phyloP scores from a whole-genome alignment of 371 early-diverging fungal species.

The Mortierella sp. region DNA sequence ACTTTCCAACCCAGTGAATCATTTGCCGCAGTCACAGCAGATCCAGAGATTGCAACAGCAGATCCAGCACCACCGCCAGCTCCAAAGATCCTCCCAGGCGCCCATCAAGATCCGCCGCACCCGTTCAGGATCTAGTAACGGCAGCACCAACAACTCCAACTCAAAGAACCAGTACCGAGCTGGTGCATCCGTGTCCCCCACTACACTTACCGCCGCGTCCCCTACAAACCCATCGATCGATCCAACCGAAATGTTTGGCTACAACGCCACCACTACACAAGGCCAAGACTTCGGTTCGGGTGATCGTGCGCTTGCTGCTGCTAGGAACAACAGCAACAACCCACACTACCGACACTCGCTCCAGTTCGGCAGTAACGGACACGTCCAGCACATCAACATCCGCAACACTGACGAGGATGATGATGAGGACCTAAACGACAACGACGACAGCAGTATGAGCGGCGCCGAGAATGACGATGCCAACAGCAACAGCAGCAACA shows the following conservation, averaged over 20 bases:
- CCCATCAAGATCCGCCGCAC: conserved; percentile 12
- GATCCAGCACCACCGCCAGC: conserved; percentile 46
- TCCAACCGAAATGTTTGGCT: conserved; percentile 4
- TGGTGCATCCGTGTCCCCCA: not conserved
- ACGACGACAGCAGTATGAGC: conserved; percentile 41
- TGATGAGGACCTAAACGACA: conserved; percentile 11
- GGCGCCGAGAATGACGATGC: conserved; percentile 2
- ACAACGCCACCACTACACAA: not conserved
- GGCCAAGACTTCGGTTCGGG: conserved; percentile 1
- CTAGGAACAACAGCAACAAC: conserved; percentile 7
- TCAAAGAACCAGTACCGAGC: not conserved
- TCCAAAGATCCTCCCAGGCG: conserved; percentile 31
- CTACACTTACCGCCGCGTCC: not conserved
- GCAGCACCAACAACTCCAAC: not conserved
- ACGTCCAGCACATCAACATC: conserved; percentile 42
- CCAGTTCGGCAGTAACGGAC: conserved; percentile 14
- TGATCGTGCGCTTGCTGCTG: not conserved
- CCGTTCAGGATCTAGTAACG: conserved; percentile 3
- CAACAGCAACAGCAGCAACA: conserved; percentile 30
- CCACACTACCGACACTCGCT: conserved; percentile 13
- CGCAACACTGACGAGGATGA: conserved; percentile 28
- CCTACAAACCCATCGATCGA: conserved; percentile 1
- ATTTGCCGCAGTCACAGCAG: conserved; percentile 47
- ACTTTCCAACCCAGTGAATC: conserved; percentile 36
- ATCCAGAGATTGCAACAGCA: conserved; percentile 46